Conservation (phyloP, 75 land plant species). For the Picea sitchensis region DNA sequence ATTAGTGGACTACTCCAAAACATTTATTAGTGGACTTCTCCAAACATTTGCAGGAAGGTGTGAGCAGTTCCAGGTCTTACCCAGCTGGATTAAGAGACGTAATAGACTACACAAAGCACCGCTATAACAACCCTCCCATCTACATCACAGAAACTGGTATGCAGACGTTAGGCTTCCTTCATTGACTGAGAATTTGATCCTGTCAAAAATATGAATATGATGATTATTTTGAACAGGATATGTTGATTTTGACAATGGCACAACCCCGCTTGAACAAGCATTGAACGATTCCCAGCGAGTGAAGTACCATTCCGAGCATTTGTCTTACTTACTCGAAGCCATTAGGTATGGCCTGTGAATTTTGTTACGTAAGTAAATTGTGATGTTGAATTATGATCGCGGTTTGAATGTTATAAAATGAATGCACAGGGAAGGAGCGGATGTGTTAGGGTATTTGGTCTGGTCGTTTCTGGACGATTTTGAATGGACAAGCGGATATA, state of each 20-base stretch:
- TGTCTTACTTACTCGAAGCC: slow-evolving; percentile 31
- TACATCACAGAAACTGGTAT: slow-evolving; percentile 86
- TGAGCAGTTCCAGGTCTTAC: slow-evolving; percentile 49
- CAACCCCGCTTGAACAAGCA: slow-evolving; percentile 26
- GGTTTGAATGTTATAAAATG: not conserved
- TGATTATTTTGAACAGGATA: slow-evolving; percentile 27
- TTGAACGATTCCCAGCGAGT: slow-evolving; percentile 51
- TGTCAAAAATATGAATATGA: not conserved
- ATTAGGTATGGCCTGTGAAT: slow-evolving; percentile 34
- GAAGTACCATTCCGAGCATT: slow-evolving; percentile 34
- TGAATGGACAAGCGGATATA: slow-evolving; percentile 58
- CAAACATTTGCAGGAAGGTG: slow-evolving; percentile 39
- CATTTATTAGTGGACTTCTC: too few relatives aligned
- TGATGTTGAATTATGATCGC: not conserved
- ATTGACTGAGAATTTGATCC: not conserved
- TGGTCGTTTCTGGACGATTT: slow-evolving; percentile 77
- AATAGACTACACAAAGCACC: slow-evolving; percentile 34
- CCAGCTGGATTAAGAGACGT: slow-evolving; percentile 58
- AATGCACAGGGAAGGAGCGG: slow-evolving; percentile 45
- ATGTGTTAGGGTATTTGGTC: slow-evolving; percentile 55
- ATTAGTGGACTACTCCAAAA: not conserved
- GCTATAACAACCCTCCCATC: slow-evolving; percentile 54
- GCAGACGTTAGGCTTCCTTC: not conserved
- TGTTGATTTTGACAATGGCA: slow-evolving; percentile 33
- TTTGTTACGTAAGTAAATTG: not conserved